Evolutionary conservation across 2,329 filamentous ascomycete genomes (phyloP), one percentile per base, ranked within the genome.

Genomic region (Aspergillus tamarii): DNA sequence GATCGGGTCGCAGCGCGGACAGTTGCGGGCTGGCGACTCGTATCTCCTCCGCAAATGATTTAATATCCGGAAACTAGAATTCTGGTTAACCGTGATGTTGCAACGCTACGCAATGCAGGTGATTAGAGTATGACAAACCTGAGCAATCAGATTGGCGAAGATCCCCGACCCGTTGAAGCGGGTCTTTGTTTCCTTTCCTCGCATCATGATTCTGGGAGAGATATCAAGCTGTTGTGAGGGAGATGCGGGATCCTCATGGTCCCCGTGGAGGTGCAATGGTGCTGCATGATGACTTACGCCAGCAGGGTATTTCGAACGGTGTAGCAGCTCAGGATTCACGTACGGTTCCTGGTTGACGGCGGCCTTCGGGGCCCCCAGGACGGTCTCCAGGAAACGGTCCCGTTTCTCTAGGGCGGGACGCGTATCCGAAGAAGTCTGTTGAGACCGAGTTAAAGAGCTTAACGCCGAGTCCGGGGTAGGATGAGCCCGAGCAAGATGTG

Each of bases 81-180:
- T 28, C 7, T 16, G n/a, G 66, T 73, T 46, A 73, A 60, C 26
- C 12, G 19, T 21, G 19, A 23, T 34, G n/a, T 19, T n/a, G 28
- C 45, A 57, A 36, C 45, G 26, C 61, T 11, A 12, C 43, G n/a
- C n/a, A 7, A n/a, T 56, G 26, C 30, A 23, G n/a, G 26, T 36
- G 5, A 48, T 48, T 28, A 2, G 23, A 28, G 45, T 8, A 23
- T 30, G n/a, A 52, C 48, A 16, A 52, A 80, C 78, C 73, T 81
- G 76, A 7, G 77, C 70, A 32, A 80, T 72, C 34, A 81, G 60
- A 63, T 76, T 80, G 34, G 77, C 75, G 61, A 77, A 72, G 34
- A 80, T 79, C 10, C 78, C 78, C 3, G 74, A 75, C 9, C 78
- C 78, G 48, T 75, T 78, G 61, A 78, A 81, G 1, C 78, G 76